Percentiles rank a stretch among this genome's conserved stretches.
Conservation (phyloP, 345 rosid genomes). For the Salix suchowensis region DNA sequence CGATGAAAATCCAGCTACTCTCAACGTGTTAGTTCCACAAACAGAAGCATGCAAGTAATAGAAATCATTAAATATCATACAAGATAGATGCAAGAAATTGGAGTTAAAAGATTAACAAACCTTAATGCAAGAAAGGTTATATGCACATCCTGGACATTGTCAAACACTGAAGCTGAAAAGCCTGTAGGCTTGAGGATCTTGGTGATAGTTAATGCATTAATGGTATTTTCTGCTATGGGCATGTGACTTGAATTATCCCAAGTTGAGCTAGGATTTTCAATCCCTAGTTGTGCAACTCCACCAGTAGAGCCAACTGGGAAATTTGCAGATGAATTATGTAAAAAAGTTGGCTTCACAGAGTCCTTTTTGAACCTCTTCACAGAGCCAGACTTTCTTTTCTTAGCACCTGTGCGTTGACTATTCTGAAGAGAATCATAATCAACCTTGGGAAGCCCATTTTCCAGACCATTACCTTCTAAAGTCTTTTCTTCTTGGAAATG, state of each 20-base stretch:
- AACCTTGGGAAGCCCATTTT: slow-evolving; percentile 45
- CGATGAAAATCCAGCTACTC: not conserved
- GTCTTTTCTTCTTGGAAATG: slow-evolving; percentile 44
- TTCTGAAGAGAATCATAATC: slow-evolving; percentile 45
- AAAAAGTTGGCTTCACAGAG: slow-evolving; percentile 17
- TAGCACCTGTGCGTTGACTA: slow-evolving; percentile 69
- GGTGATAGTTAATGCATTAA: slow-evolving; percentile 35
- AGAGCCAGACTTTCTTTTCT: slow-evolving; percentile 84
- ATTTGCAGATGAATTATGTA: slow-evolving; percentile 36
- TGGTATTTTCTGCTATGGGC: slow-evolving; percentile 37
- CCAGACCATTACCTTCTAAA: slow-evolving; percentile 40
- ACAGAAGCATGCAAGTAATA: not conserved
- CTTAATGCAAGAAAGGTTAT: slow-evolving; percentile 76
- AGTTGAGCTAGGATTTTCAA: slow-evolving; percentile 36
- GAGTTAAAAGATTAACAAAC: slow-evolving; percentile 38
- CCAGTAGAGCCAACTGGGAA: slow-evolving; percentile 41
- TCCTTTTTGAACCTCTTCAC: slow-evolving; percentile 95
- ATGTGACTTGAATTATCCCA: slow-evolving; percentile 34
- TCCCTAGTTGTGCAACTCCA: slow-evolving; percentile 35
- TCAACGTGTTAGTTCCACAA: not conserved
- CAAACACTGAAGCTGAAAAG: slow-evolving; percentile 57
- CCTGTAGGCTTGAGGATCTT: slow-evolving; percentile 72
- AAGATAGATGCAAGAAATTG: not conserved
- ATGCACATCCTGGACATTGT: slow-evolving; percentile 58
- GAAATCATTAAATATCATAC: not conserved